Evolutionary conservation across 176 grass and related monocot genomes (phyloP), one percentile per base, ranked within the genome.

Genomic region (Leersia perrieri): DNA sequence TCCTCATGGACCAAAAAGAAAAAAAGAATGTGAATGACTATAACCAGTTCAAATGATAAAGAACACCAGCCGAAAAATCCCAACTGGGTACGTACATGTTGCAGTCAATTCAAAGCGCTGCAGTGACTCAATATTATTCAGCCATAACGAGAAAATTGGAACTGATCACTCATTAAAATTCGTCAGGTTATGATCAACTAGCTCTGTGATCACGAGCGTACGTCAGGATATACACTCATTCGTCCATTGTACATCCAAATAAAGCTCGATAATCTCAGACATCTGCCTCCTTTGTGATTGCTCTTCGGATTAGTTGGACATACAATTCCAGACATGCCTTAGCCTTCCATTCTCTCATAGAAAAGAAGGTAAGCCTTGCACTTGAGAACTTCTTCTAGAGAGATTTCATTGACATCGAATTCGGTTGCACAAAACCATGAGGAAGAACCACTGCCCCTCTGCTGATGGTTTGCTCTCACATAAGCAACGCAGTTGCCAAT

Each of bases 281-380:
- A 26, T 63, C 57, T 63, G 74, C 34, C 45, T 78, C 58, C 11
- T 32, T 32, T 42, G 60, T 22, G 8, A 65, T 63, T 9, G 15
- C 36, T 35, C 60, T 33, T 14, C 22, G 44, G 29, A 78, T 32
- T 33, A 41, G 60, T 44, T 78, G 73, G n/a, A 15, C 39, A 18
- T 44, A 44, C 7, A 39, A 57, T 67, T 60, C 33, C 2, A 39
- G 42, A 3, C 63, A 63, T 53, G 33, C 74, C 61, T 91, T 66
- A 70, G 63, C 22, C 29, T 58, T 77, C 61, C 33, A 91, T 16
- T 60, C 84, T 92, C 76, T 97, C 95, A 45, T 94, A 97, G 77
- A 97, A 97, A 58, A 97, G 74, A 55, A 97, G 73, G 68, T 94
- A 97, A 3, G 92, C 90, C 40, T 97, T 74, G 11, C 83, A 55